Percentiles rank a stretch among this genome's conserved stretches.
Evolutionary conservation across 2,329 filamentous ascomycete species (phyloP).

Genomic region (Plenodomus biglobosus): DNA sequence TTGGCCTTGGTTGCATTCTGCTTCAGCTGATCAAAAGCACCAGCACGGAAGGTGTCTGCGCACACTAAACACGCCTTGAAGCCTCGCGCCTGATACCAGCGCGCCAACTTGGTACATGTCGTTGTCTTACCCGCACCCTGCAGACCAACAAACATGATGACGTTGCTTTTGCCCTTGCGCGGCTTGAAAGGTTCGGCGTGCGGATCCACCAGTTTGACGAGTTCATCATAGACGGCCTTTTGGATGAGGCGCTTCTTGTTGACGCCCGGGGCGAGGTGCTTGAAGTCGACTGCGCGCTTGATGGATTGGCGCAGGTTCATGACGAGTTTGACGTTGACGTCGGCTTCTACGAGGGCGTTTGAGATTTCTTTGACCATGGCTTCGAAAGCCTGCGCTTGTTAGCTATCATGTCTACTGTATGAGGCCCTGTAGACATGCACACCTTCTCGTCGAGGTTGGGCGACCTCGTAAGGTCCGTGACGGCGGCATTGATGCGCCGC

Average conservation of each 20-base stretch:
- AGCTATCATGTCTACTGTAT: slow-evolving; percentile 31
- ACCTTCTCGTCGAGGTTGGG: slow-evolving; percentile 97
- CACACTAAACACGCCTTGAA: slow-evolving; percentile 94
- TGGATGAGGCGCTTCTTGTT: slow-evolving; percentile 99
- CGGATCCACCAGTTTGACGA: slow-evolving; percentile 92
- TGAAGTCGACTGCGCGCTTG: slow-evolving; percentile 87
- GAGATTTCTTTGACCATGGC: slow-evolving; percentile 98
- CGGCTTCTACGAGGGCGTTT: slow-evolving; percentile 90
- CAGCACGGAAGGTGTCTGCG: slow-evolving; percentile 96
- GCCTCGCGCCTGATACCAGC: slow-evolving; percentile 90
- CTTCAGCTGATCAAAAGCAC: slow-evolving; percentile 97
- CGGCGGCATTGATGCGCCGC: slow-evolving; percentile 95
- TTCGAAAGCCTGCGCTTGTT: slow-evolving; percentile 76
- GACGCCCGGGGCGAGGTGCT: slow-evolving; percentile 82
- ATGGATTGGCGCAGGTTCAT: slow-evolving; percentile 91
- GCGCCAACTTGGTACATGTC: slow-evolving; percentile 93
- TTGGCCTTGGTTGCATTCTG: slow-evolving; percentile 99
- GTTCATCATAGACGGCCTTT: slow-evolving; percentile 95
- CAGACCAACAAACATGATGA: slow-evolving; percentile 99
- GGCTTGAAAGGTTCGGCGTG: slow-evolving; percentile 95
- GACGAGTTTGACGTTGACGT: slow-evolving; percentile 95
- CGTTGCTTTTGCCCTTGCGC: slow-evolving; percentile 92
- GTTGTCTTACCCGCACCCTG: slow-evolving; percentile 98
- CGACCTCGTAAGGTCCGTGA: slow-evolving; percentile 88
- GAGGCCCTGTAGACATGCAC: slow-evolving; percentile 8